Evolutionary conservation across 257 asterid species (phyloP), one percentile per base, ranked within the genome.

Genomic region (Eucommia ulmoides): DNA sequence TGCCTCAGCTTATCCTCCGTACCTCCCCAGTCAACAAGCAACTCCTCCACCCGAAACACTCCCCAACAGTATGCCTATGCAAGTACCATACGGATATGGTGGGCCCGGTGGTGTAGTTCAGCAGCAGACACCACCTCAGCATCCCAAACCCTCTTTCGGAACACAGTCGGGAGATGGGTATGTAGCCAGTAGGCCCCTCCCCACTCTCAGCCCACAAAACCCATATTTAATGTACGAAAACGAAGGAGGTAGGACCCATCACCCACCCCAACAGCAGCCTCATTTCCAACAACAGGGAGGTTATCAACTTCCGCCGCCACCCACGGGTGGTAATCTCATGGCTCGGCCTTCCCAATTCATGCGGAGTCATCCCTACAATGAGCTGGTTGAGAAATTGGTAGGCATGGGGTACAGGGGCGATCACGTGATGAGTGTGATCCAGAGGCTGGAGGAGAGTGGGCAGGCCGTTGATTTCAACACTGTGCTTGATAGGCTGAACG

Each of bases 381-480:
- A 89, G 48, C 59, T 83, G 82, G 67, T 89, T 24, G 98, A 91
- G 74, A 89, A 89, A 76, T 11, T 89, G 69, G 81, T 67, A 53
- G 64, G 78, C 67, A 85, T 89, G 96, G 98, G 98, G 38, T 85
- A 69, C 68, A 69, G 96, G 60, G 91, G 74, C 44, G 96, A 85
- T 26, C 83, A 76, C 48, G 84, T 85, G 29, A 60, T 77, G 49
- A 66, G 79, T 12, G 69, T 70, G 50, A 91, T 91, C 49, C 91
- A 75, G 60, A 83, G 92, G 88, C 67, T 91, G 49, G 96, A 89
- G 60, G 96, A 83, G 72, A 80, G 70, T n/a, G 94, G 98, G 20
- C 94, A 83, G 65, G 60, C 88, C 33, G 71, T 85, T 17, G 98
- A 89, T 64, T 89, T 83, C 55, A 83, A 89, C 45, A 49, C 84